Evolutionary conservation across 2,329 filamentous ascomycete species (phyloP), one percentile per base, ranked within the genome.

Genomic region (Didymella segeticola): DNA sequence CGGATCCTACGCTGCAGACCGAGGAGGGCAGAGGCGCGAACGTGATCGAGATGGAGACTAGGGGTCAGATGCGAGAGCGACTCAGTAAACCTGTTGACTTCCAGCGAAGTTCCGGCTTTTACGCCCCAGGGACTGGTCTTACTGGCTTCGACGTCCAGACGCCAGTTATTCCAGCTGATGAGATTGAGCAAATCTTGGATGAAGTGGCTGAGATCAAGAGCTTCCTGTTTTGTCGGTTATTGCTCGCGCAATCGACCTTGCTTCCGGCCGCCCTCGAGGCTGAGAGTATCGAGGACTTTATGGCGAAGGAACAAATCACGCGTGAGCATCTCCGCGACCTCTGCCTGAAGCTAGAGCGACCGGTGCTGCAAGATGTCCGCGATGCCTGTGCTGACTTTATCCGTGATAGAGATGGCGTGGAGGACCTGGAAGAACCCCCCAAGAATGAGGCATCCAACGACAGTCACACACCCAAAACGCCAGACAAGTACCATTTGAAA

Each of bases 311-410:
- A 8, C 72, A 78, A 20, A 73, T 82, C 27, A 76, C 74, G 2
- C 69, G 71, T 26, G 68, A 74, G 12, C 76, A 81, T 47, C 60
- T 83, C 4, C 70, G 79, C 56, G 79, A 82, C 57, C 57, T 82
- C 5, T 80, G 78, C 53, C 68, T 82, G 19, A 78, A 78, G 54
- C 67, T 82, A 39, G 80, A 82, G 52, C 73, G 76, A 37, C 79
- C 80, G 15, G 69, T 66, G n/a, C 69, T 82, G 2, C 79, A 83
- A 56, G 78, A 80, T 37, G 75, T 82, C 19, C 73, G 79, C 34
- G 79, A 83, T 63, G 79, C 80, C 12, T 82, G 80, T 58, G 80
- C 79, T 4, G 80, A 82, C 60, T 76, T 81, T 36, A 70, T 74
- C 14, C 72, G 79, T 12, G 71, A 69, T 11, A 75, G 78, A 23